phyloP scores from a whole-genome alignment of 2,329 filamentous ascomycete genomes.

The Colletotrichum kahawae region DNA sequence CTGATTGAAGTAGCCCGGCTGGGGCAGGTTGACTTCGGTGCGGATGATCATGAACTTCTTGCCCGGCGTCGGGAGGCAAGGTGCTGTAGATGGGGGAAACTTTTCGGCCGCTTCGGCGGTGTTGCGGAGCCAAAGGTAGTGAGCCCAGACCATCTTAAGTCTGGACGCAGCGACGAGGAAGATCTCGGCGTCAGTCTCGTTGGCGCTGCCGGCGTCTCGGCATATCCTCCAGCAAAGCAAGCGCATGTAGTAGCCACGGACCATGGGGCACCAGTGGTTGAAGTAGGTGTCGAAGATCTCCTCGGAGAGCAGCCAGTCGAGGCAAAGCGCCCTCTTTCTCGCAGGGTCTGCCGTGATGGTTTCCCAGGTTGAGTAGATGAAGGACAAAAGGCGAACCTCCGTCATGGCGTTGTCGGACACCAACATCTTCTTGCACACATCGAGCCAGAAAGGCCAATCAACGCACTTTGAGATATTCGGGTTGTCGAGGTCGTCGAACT shows the following conservation, averaged over 20 bases:
- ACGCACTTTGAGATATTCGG: slow-evolving; percentile 51
- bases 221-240: slow-evolving; percentile 89
- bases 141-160: slow-evolving; percentile 76
- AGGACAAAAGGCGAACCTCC: slow-evolving; percentile 82
- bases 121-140: slow-evolving; percentile 78
- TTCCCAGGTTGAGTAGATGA: slow-evolving; percentile 83
- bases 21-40: slow-evolving; percentile 65
- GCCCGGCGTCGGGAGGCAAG: slow-evolving; percentile 84
- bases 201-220: slow-evolving; percentile 71
- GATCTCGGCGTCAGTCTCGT: slow-evolving; percentile 70
- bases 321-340: slow-evolving; percentile 73
- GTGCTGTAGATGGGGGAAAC: slow-evolving; percentile 73
- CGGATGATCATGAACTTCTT: slow-evolving; percentile 89
- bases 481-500: slow-evolving; percentile 47
- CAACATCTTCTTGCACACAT: slow-evolving; percentile 79
- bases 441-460: slow-evolving; percentile 86
- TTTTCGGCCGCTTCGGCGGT: slow-evolving; percentile 62
- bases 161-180: slow-evolving; percentile 71
- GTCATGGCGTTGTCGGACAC: slow-evolving; percentile 88
- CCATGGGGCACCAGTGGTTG: slow-evolving; percentile 96
- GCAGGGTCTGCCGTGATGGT: slow-evolving; percentile 68
- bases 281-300: slow-evolving; percentile 82
- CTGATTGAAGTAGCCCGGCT: slow-evolving; percentile 49
- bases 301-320: slow-evolving; percentile 77
- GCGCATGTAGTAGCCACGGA: slow-evolving; percentile 90